These are phyloP conservation scores for Craspedostauros australis DNA, from an alignment of 108 stramenopile species.

Conservation along the genomic window DNA sequence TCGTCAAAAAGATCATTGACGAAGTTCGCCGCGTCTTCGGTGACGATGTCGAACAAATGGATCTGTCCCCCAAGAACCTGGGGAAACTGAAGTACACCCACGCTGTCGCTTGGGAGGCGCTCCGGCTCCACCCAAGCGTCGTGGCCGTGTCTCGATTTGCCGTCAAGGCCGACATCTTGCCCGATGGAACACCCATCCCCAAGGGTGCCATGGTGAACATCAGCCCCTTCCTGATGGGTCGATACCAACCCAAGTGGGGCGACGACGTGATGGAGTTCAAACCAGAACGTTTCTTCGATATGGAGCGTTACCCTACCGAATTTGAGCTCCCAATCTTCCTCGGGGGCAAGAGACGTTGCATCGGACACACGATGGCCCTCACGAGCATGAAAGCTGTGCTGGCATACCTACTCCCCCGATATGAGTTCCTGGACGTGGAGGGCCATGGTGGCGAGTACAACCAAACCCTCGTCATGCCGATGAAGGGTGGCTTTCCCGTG, in stretches of 20 bases:
- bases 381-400: slow-evolving; percentile 27
- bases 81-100: slow-evolving; percentile 25
- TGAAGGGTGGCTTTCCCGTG: slow-evolving; percentile 25
- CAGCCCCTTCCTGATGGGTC: slow-evolving; percentile 27
- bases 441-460: slow-evolving; percentile 17
- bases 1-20: slow-evolving; percentile 19
- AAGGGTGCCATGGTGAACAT: slow-evolving; percentile 22
- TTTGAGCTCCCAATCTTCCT: slow-evolving; percentile 21
- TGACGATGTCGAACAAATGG: not conserved
- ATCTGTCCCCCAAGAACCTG: slow-evolving; percentile 1
- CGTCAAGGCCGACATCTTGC: slow-evolving; percentile 30
- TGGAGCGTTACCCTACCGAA: slow-evolving; percentile 17
- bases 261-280: slow-evolving; percentile 24
- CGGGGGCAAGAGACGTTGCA: slow-evolving; percentile 32
- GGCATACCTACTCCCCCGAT: slow-evolving; percentile 12
- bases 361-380: slow-evolving; percentile 27
- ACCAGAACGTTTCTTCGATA: slow-evolving; percentile 39
- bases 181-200: slow-evolving; percentile 42
- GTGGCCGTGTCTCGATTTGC: slow-evolving; percentile 31
- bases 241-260: slow-evolving; percentile 31
- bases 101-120: slow-evolving; percentile 30
- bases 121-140: slow-evolving; percentile 47
- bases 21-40: slow-evolving; percentile 20
- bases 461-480: slow-evolving; percentile 22
- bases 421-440: slow-evolving; percentile 11